Percentiles rank a stretch among this genome's conserved stretches.
These are phyloP conservation scores for Cryptosporidium bovis DNA, from an alignment of 169 alveolate species.

Conservation along the genomic window DNA sequence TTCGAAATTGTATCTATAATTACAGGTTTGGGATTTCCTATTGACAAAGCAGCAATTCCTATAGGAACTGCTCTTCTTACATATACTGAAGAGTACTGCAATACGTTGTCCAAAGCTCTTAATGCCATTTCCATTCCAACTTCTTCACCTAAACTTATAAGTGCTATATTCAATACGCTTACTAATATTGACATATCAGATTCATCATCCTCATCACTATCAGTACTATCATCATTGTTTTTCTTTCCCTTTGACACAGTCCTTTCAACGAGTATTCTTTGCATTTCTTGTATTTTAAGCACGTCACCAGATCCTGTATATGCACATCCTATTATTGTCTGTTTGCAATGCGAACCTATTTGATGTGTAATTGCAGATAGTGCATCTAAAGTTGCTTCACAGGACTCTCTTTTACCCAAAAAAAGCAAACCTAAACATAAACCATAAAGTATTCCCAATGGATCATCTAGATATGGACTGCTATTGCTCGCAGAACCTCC, in stretches of 20 bases:
- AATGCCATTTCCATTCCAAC: constrained; percentile 93
- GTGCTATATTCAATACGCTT: constrained; percentile 93
- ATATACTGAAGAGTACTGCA: constrained; percentile 90
- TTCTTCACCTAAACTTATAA: constrained; percentile 95
- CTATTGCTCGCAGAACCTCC: constrained; percentile 15
- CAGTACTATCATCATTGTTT: constrained; percentile 12
- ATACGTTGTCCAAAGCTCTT: constrained; percentile 90
- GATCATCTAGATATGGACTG: constrained; percentile 65
- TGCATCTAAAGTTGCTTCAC: constrained; percentile 92
- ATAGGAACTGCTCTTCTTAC: constrained; percentile 97
- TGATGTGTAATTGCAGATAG: constrained; percentile 83
- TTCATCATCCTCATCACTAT: constrained; percentile 75
- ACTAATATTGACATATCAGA: constrained; percentile 82
- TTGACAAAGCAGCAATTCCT: constrained; percentile 95
- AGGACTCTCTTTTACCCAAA: constrained; percentile 90
- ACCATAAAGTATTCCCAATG: constrained; percentile 75
- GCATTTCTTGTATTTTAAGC: constrained; percentile 92
- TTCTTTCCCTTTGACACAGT: constrained; percentile 11
- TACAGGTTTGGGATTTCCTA: constrained; percentile 94
- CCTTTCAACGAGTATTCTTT: constrained; percentile 88
- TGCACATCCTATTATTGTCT: constrained; percentile 86
- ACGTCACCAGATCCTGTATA: constrained; percentile 99
- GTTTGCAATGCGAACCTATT: constrained; percentile 73
- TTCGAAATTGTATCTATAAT: constrained; percentile 88
- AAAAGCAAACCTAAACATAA: constrained; percentile 89